Evolutionary conservation across 768 basidiomycete genomes (phyloP).

Genomic region (Boletus rubroflammeus): DNA sequence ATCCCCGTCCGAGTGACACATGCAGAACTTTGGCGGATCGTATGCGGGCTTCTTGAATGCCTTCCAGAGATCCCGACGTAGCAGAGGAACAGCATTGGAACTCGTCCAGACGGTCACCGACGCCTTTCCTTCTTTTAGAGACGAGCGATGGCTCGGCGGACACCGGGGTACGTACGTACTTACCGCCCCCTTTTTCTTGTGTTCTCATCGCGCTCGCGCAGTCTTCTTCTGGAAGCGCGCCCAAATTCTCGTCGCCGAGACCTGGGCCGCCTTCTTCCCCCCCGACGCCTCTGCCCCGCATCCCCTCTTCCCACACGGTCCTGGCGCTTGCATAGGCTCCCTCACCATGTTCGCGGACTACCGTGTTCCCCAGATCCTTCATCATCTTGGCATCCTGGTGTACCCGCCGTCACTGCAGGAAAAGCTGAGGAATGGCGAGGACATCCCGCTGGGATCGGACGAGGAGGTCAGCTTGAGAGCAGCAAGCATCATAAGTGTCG

Average conservation of each 20-base stretch:
- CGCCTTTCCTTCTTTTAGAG: slow-evolving; percentile 72
- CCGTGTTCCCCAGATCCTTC: slow-evolving; percentile 85
- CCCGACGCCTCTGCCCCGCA: slow-evolving; percentile 43
- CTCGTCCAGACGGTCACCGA: slow-evolving; percentile 69
- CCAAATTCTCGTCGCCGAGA: slow-evolving; percentile 88
- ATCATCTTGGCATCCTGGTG: slow-evolving; percentile 71
- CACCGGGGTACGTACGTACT: slow-evolving; percentile 53
- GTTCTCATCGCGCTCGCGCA: slow-evolving; percentile 24
- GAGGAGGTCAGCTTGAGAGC: slow-evolving; percentile 81
- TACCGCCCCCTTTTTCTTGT: not conserved
- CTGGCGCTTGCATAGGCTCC: slow-evolving; percentile 58
- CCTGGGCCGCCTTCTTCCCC: slow-evolving; percentile 90
- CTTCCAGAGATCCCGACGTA: slow-evolving; percentile 51
- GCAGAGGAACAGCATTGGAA: slow-evolving; percentile 64
- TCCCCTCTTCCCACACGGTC: slow-evolving; percentile 64
- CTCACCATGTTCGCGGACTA: slow-evolving; percentile 96
- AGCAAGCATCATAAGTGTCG: slow-evolving; percentile 77
- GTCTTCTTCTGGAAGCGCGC: slow-evolving; percentile 88
- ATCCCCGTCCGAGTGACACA: slow-evolving; percentile 4
- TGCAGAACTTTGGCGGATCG: slow-evolving; percentile 65
- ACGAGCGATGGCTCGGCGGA: slow-evolving; percentile 58
- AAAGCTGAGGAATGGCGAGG: slow-evolving; percentile 42
- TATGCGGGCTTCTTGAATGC: slow-evolving; percentile 62
- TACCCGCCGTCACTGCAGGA: slow-evolving; percentile 64
- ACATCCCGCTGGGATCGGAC: slow-evolving; percentile 51